Percentiles rank a stretch among this genome's conserved stretches.
Conservation (phyloP, 2,329 filamentous ascomycete genomes). For the Pseudopyricularia cyperi region DNA sequence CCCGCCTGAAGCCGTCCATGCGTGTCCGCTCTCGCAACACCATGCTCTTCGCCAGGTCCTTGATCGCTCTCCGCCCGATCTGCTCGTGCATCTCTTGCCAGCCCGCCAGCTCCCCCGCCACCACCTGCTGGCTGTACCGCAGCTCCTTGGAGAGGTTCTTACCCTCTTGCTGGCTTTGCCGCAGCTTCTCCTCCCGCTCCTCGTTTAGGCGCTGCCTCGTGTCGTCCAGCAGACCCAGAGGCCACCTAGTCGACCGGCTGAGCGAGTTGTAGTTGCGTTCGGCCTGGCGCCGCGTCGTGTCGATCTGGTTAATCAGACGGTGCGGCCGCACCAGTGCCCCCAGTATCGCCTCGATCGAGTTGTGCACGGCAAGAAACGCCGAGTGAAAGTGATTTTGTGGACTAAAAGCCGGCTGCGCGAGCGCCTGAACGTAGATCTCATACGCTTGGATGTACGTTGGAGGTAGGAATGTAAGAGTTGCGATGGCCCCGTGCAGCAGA, state of each 20-base stretch:
- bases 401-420: conserved; percentile 55
- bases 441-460: conserved; percentile 55
- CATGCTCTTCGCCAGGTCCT: conserved; percentile 64
- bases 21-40: conserved; percentile 68
- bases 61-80: conserved; percentile 61
- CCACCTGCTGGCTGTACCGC: conserved; percentile 83
- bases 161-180: conserved; percentile 56
- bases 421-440: conserved; percentile 54
- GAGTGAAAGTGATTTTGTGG: conserved; percentile 64
- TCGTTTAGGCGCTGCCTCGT: conserved; percentile 69
- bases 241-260: conserved; percentile 65
- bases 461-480: conserved; percentile 55
- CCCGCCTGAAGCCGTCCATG: conserved; percentile 68
- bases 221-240: conserved; percentile 72
- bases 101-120: conserved; percentile 79
- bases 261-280: conserved; percentile 68
- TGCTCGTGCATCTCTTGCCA: conserved; percentile 86
- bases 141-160: conserved; percentile 68
- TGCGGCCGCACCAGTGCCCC: conserved; percentile 67
- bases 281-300: conserved; percentile 59
- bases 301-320: conserved; percentile 64
- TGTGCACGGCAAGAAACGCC: conserved; percentile 66
- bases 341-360: conserved; percentile 71
- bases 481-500: conserved; percentile 22
- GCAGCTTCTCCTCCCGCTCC: conserved; percentile 71